Percentiles rank a stretch among this genome's conserved stretches.
phyloP scores from a whole-genome alignment of 192 early-diverging fungal genomes.

The Rhizoclosmatium sp. region DNA sequence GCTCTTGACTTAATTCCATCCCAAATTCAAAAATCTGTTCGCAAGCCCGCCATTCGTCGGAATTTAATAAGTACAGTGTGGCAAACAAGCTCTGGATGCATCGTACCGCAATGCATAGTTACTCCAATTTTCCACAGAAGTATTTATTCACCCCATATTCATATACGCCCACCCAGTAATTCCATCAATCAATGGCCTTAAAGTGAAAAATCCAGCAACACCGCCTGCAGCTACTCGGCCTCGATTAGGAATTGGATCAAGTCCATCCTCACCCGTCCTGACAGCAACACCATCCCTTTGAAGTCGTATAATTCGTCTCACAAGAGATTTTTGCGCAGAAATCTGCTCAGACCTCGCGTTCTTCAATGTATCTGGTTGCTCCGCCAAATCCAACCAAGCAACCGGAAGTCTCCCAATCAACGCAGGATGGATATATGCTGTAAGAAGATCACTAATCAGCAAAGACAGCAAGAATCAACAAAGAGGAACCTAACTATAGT shows the following conservation, averaged over 20 bases:
- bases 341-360: slow-evolving; percentile 49
- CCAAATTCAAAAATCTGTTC: too few relatives aligned
- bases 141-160: too few relatives aligned
- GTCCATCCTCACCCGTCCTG: slow-evolving; percentile 4
- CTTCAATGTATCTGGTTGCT: slow-evolving; percentile 40
- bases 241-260: background rate
- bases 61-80: too few relatives aligned
- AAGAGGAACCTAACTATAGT: slow-evolving; percentile 35
- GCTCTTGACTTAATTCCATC: too few relatives aligned
- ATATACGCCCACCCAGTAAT: slow-evolving; percentile 24
- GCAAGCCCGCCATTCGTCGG: too few relatives aligned
- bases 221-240: slow-evolving; percentile 1
- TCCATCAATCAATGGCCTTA: slow-evolving; percentile 16
- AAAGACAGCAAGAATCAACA: too few relatives aligned
- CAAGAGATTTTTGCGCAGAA: slow-evolving; percentile 35
- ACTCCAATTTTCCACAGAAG: too few relatives aligned
- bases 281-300: slow-evolving; percentile 41
- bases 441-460: background rate
- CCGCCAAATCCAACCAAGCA: slow-evolving; percentile 44
- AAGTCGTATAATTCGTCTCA: slow-evolving; percentile 42
- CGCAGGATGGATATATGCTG: slow-evolving; percentile 59
- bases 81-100: too few relatives aligned
- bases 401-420: slow-evolving; percentile 60
- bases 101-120: too few relatives aligned
- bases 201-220: background rate